Evolutionary conservation across 106 monocot species (phyloP), one percentile per base, ranked within the genome.

Genomic region (Chionographis japonica): DNA sequence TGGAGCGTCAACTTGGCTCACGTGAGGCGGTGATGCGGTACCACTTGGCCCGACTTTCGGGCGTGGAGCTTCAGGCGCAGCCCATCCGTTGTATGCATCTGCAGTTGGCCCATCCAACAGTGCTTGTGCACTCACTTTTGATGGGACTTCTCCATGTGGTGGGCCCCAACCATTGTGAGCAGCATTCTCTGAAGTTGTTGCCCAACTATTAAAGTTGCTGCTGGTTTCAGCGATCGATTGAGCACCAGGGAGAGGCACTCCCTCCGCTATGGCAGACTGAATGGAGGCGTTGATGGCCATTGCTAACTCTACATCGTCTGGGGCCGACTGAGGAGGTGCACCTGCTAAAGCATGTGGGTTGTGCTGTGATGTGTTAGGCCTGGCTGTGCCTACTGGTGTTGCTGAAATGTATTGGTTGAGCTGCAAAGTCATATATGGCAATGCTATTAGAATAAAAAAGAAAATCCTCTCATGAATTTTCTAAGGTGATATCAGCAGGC

Each of bases 241-340:
- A 4, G 61, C 61, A 60, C 61, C 56, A 50, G 65, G 60, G 14
- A 68, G 38, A 1, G 76, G 56, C 40, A 86, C 61, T 62, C 95
- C 95, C 79, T 95, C 88, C 6, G 72, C 77, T 4, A 86, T 75
- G 16, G 95, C 91, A 18, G 88, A 78, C 62, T 89, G 91, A 53
- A 91, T 81, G 56, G 91, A 89, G 16, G 95, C 91, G 75, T 79
- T 86, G 49, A 91, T 91, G 12, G 88, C 91, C 78, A 91, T 88
- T 3, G 79, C 65, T 38, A 91, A 54, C 37, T 82, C 84, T 14
- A 63, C 58, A 68, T 91, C 91, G 76, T 95, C 95, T 41, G 58
- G 68, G 40, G 51, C 50, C 35, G 75, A 58, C 18, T 51, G 1
- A 36, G 71, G 66, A 58, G 63, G 0, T 68, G 68, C 17, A 40